Evolutionary conservation across 306 rosid genomes (phyloP), one percentile per base, ranked within the genome.

Genomic region (Fagus sylvatica): DNA sequence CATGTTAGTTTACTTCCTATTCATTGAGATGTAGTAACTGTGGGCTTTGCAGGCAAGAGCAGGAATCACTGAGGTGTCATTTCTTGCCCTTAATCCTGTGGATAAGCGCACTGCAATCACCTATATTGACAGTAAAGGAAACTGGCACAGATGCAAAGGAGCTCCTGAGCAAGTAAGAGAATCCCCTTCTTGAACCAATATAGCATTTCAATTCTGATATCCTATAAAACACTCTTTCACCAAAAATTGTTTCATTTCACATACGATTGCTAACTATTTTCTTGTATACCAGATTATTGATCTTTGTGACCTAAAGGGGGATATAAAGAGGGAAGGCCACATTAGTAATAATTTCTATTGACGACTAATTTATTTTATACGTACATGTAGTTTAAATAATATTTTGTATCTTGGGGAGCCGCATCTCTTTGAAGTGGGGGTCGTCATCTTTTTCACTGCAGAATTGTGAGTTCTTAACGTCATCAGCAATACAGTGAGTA

Each of bases 41-140:
- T 49, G 76, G 59, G 33, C 28, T 74, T 79, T 74, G 19, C 34
- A 93, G 98, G 98, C 98, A 73, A 91, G 98, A 85, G 93, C 90
- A 75, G 97, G 93, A 81, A 85, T 93, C 85, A 87, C 81, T 17
- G 97, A 93, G 82, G 87, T 93, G 64, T n/a, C 98, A 93, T 86
- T 93, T 93, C 92, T 77, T 93, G 79, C 98, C 97, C 61, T 93
- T 93, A 93, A 93, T 73, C 98, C 97, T 0, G 98, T 93, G 55
- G 97, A 88, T 0, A 93, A 93, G 76, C 96, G 97, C 71, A 93
- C 97, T 4, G 98, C 98, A 57, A 91, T 87, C 67, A 93, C 98
- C 81, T 93, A 86, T 84, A 79, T 88, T 65, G 97, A 93, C 22
- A 11, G 6, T n/a, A 7, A 88, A 2, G 91, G 91, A 7, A 41